Evolutionary conservation across 2,329 filamentous ascomycete genomes (phyloP), one percentile per base, ranked within the genome.

Genomic region (Pseudogymnoascus sp.): DNA sequence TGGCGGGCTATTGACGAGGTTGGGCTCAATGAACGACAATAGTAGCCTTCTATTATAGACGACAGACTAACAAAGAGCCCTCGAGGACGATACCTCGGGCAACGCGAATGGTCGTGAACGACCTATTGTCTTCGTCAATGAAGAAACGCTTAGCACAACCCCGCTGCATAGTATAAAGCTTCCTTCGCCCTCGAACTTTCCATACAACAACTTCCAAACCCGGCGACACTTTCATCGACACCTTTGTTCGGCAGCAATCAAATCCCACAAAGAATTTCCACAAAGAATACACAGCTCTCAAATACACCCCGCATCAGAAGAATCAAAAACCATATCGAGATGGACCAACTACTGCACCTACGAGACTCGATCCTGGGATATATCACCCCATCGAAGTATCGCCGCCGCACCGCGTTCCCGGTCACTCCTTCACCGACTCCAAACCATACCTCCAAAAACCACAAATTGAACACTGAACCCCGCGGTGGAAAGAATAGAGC

Each of bases 321-420:
- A 57, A 57, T 57, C 3, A 19, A 19, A 57, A 19, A 57, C 7
- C 41, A 36, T 14, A 25, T 51, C 31, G 23, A 63, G 19, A 66
- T 66, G 65, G 65, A 66, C 51, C 45, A 68, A 21, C 48, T 75
- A n/a, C 63, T 66, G 60, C 68, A 64, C 54, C 61, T 75, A 43
- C 69, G 68, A 62, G 71, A 73, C 61, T 68, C 68, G 13, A 51
- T 74, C 48, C 61, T 71, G 28, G 67, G 66, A 16, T 70, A 68
- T 60, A 63, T 75, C 45, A 72, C 72, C 13, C 72, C 73, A 34
- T 37, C 64, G 8, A 60, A 68, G 13, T 73, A 73, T 54, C 73
- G 73, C 54, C 73, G 68, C 39, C 71, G 72, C 21, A 74, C 72
- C 16, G 57, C 68, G 16, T 14, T 45, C 6, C 60, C 41, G 11